A percentile compares a stretch with the other conserved stretches of the same genome.
Conservation (phyloP, 2,329 filamentous ascomycete species). For the Pseudopithomyces maydicus region DNA sequence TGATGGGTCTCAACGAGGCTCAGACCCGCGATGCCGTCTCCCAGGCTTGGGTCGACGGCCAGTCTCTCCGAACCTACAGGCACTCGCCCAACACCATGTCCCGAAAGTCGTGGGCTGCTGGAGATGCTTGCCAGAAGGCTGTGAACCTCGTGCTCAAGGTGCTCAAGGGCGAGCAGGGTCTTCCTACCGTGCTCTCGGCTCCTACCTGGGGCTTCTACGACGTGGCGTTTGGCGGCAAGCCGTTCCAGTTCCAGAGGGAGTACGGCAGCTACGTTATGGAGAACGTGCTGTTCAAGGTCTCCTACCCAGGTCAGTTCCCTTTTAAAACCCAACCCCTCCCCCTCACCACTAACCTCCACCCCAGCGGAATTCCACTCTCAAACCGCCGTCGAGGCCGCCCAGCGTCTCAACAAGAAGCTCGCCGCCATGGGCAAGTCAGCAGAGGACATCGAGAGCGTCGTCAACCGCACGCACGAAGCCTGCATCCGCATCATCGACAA, state of each 20-base stretch:
- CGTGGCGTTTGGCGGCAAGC: conserved; percentile 91
- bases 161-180: conserved; percentile 84
- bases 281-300: conserved; percentile 99
- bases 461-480: conserved; percentile 96
- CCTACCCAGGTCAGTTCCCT: conserved; percentile 76
- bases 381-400: conserved; percentile 92
- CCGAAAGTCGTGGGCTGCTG: conserved; percentile 97
- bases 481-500: conserved; percentile 99
- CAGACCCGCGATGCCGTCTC: conserved; percentile 96
- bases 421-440: conserved; percentile 86
- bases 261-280: conserved; percentile 99
- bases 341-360: conserved; percentile 26
- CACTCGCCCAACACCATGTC: conserved; percentile 99
- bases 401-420: conserved; percentile 84
- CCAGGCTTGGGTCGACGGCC: conserved; percentile 96
- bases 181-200: conserved; percentile 90
- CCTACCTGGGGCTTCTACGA: conserved; percentile 99
- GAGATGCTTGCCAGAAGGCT: conserved; percentile 94
- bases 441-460: conserved; percentile 86
- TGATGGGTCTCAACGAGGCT: conserved; percentile 86
- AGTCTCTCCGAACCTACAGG: conserved; percentile 94
- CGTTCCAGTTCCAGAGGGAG: conserved; percentile 89
- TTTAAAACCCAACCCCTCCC: not conserved
- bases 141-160: conserved; percentile 93
- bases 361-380: conserved; percentile 96